A percentile compares a stretch with the other conserved stretches of the same genome.
These are phyloP conservation scores for Eucalyptus cloeziana DNA, from an alignment of 345 rosid genomes.

Conservation along the genomic window DNA sequence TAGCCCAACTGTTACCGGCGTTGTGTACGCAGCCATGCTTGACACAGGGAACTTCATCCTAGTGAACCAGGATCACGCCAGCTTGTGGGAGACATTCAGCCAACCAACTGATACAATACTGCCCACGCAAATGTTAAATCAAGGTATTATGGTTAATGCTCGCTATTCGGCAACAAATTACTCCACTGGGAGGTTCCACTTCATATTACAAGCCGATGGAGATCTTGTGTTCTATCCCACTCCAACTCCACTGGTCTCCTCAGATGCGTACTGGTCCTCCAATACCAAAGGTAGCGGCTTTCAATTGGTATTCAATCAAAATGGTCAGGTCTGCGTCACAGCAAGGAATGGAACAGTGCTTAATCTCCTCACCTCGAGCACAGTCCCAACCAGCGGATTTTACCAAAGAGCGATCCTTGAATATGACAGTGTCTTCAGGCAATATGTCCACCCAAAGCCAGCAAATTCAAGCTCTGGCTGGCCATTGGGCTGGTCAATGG, in stretches of 20 bases:
- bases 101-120: constrained; percentile 44
- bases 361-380: background rate
- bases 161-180: constrained; percentile 9
- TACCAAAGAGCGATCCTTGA: constrained; percentile 39
- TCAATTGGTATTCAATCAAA: constrained; percentile 25
- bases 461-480: background rate
- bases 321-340: constrained; percentile 26
- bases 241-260: background rate
- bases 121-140: constrained; percentile 24
- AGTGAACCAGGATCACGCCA: background rate
- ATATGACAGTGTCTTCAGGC: constrained; percentile 47
- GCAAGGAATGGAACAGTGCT: constrained; percentile 7
- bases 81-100: constrained; percentile 35
- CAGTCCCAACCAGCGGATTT: background rate
- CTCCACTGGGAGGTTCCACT: constrained; percentile 19
- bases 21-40: constrained; percentile 30
- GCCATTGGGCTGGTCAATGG: constrained; percentile 11
- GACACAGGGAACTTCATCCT: constrained; percentile 44
- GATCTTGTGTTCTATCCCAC: constrained; percentile 13
- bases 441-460: constrained; percentile 33
- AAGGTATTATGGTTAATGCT: background rate
- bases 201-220: constrained; percentile 15
- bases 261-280: constrained; percentile 12
- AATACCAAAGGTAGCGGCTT: background rate
- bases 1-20: background rate